These are phyloP conservation scores for Myxozyma monticola DNA, from an alignment of 805 yeast species.

Conservation along the genomic window DNA sequence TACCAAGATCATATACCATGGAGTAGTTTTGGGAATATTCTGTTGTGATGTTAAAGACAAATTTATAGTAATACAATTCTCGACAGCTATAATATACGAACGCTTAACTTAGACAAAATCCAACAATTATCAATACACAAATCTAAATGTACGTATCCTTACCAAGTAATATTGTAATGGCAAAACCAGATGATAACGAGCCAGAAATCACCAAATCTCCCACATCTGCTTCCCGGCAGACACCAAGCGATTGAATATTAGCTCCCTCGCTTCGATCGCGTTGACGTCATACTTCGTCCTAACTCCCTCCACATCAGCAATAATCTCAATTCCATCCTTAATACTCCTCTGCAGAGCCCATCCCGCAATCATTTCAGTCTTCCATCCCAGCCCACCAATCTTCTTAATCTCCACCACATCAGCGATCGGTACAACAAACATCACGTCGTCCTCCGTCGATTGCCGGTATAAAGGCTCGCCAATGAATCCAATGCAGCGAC, in stretches of 20 bases:
- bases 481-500: slow-evolving; percentile 9
- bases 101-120: too few relatives aligned
- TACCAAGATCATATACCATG: too few relatives aligned
- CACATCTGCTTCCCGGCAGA: slow-evolving; percentile 13
- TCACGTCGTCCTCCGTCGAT: slow-evolving; percentile 7
- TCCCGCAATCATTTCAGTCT: slow-evolving; percentile 14
- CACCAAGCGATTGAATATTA: slow-evolving; percentile 12
- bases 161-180: too few relatives aligned
- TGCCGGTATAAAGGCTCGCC: slow-evolving; percentile 5
- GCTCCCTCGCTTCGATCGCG: slow-evolving; percentile 13
- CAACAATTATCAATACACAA: too few relatives aligned
- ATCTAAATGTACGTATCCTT: too few relatives aligned
- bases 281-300: background rate
- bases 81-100: too few relatives aligned
- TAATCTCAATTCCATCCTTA: slow-evolving; percentile 13
- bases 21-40: too few relatives aligned
- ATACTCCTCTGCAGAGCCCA: slow-evolving; percentile 16
- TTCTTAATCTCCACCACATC: slow-evolving; percentile 11
- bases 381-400: slow-evolving; percentile 21
- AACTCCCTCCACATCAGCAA: background rate
- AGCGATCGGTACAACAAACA: slow-evolving; percentile 5
- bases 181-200: too few relatives aligned
- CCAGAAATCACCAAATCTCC: slow-evolving; percentile 11
- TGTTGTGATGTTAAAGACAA: too few relatives aligned
- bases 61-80: too few relatives aligned